Base-by-base conservation (phyloP, 225 moss, liverwort and hornwort species). In the Sphagnum tenellum region DNA sequence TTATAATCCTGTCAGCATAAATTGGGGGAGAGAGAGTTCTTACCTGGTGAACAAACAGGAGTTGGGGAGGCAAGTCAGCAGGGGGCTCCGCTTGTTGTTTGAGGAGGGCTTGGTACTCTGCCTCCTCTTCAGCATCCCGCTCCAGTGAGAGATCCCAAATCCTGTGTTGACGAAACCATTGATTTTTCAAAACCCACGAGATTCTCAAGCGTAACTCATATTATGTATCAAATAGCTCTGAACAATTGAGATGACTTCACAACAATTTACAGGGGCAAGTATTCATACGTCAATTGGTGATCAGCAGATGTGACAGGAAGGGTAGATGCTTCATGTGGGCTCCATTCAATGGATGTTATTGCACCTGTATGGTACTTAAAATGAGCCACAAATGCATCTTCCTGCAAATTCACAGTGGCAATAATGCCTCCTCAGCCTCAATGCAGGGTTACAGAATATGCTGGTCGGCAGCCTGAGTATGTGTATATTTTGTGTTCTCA, bases 261-360 rank as follows among this genome's bases (percentile, higher is more conserved):
- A 68, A 6, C 14, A 44, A 49, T 48, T 7, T 10, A 11, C 47
- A 8, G 60, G 51, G 12, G 11, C 52, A 48, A 4, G 61, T 63
- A 66, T 44, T 44, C 12, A 63, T 78, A 98, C 93, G 90, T 98
- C 65, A 98, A 80, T 66, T 93, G 96, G 55, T 98, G 85, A 64
- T 98, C 96, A 54, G 90, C 90, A 51, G 81, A 90, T 2, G 96
- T 82, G 12, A 74, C 88, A 65, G 73, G 57, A 54, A 98, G 63
- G 2, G 92, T 90, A 50, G 93, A 93, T 61, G 82, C 82, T 66
- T 89, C 90, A 62, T 89, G 85, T 3, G 93, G 96, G 74, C 90
- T 90, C 96, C 96, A 98, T 71, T 98, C 93, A 53, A 98, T 90
- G 29, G 98, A 98, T 47, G 98, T 93, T 46, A 93, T 80, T 0